phyloP scores from a whole-genome alignment of 768 basidiomycete species.

The Mycena galericulata region DNA sequence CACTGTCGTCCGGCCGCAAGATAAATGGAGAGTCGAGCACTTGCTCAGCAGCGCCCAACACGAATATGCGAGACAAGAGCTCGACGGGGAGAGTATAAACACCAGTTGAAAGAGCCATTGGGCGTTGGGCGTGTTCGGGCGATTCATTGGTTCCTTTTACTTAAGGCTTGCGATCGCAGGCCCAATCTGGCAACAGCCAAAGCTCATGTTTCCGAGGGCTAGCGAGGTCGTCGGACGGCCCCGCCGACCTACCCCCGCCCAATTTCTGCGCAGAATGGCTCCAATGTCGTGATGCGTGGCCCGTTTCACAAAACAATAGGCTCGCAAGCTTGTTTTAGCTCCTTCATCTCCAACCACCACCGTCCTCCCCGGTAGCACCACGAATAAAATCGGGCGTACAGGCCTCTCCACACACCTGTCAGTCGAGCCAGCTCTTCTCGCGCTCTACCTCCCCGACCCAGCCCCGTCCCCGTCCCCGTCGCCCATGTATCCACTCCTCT shows the following conservation, averaged over 20 bases:
- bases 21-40: conserved; percentile 61
- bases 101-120: conserved; percentile 21
- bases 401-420: conserved; percentile 19
- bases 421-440: conserved; percentile 15
- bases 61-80: conserved; percentile 67
- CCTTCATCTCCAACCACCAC: conserved; percentile 29
- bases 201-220: not conserved
- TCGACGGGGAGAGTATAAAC: conserved; percentile 68
- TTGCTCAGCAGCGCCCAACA: conserved; percentile 61
- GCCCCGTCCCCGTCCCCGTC: conserved; percentile 30
- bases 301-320: conserved; percentile 25
- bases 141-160: conserved; percentile 20
- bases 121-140: conserved; percentile 20
- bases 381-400: conserved; percentile 2
- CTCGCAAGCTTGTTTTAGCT: conserved; percentile 30
- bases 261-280: conserved; percentile 16
- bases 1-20: conserved; percentile 59
- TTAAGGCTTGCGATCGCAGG: conserved; percentile 22
- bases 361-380: conserved; percentile 8
- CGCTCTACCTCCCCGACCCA: conserved; percentile 27
- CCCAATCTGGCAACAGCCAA: conserved; percentile 23
- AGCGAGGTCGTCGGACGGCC: conserved; percentile 12
- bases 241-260: conserved; percentile 20
- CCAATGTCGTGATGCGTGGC: conserved; percentile 18
- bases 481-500: conserved; percentile 22